A percentile compares a stretch with the other conserved stretches of the same genome.
These are phyloP conservation scores for Penicillium flavigenum DNA, from an alignment of 495 filamentous ascomycete species.

Conservation along the genomic window DNA sequence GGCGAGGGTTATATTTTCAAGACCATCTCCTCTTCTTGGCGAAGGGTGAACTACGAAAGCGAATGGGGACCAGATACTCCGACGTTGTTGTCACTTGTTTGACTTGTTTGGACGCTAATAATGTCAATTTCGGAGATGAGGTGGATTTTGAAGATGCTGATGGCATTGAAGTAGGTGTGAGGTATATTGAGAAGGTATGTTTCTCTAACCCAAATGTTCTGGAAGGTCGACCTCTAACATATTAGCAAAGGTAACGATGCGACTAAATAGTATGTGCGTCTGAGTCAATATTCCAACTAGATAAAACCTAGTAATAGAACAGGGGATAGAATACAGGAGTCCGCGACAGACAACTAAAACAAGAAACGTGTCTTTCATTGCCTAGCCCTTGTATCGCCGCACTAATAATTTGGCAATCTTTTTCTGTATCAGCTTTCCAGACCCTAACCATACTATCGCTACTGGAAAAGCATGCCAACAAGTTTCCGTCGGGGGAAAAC, in stretches of 20 bases:
- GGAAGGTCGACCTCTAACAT: not conserved
- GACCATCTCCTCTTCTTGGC: constrained; percentile 41
- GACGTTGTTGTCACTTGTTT: constrained; percentile 53
- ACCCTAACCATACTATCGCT: not conserved
- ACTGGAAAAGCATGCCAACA: not conserved
- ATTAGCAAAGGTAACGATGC: not conserved
- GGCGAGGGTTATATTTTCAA: constrained; percentile 22
- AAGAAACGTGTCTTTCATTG: not conserved
- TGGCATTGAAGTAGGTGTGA: constrained; percentile 48
- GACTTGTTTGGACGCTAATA: constrained; percentile 52
- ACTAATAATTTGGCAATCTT: not conserved
- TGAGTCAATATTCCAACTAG: not conserved
- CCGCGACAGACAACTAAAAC: not conserved
- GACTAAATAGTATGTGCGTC: not conserved
- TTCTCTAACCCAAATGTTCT: not conserved
- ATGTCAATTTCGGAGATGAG: constrained; percentile 46
- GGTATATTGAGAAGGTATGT: constrained; percentile 49
- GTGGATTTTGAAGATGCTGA: constrained; percentile 50
- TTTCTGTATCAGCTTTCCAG: not conserved
- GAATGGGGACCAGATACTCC: constrained; percentile 51
- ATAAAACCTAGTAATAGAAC: not conserved
- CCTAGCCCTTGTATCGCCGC: not conserved
- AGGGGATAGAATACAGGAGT: not conserved
- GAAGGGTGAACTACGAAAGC: constrained; percentile 32
- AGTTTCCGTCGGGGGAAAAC: not conserved